Conservation (phyloP, 164 flowering plant species). For the Dillenia suffruticosa region DNA sequence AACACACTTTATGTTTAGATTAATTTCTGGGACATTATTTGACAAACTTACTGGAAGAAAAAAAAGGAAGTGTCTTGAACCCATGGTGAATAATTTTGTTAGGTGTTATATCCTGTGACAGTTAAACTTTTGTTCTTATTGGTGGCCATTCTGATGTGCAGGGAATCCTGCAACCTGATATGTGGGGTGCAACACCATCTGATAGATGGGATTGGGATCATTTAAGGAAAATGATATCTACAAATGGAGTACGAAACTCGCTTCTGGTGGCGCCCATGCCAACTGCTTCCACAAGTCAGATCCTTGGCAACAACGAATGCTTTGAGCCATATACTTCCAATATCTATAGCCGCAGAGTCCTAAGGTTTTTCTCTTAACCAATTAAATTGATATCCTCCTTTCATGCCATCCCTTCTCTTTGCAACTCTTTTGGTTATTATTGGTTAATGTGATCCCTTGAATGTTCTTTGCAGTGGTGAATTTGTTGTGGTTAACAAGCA, state of each 20-base stretch:
- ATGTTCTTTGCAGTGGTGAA: conserved; percentile 66
- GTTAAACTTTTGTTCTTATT: no score
- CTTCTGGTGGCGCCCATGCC: conserved; percentile 98
- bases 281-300: conserved; percentile 98
- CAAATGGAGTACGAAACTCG: conserved; percentile 84
- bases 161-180: conserved; percentile 92
- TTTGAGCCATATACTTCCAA: conserved; percentile 99
- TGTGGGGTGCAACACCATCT: conserved; percentile 91
- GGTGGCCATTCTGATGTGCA: conserved; percentile 23
- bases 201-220: conserved; percentile 83
- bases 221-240: conserved; percentile 56
- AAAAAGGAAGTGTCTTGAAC: no score
- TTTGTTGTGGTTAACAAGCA: conserved; percentile 98
- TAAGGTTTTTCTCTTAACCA: conserved; percentile 46
- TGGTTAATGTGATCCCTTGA: no score
- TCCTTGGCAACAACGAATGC: conserved; percentile 97
- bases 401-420: not conserved
- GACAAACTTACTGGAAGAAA: not conserved
- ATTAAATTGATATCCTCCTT: not conserved
- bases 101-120: no score
- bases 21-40: not conserved
- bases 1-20: no score
- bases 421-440: conserved; percentile 2
- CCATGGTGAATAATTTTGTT: no score
- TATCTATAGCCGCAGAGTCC: conserved; percentile 88